phyloP scores from a whole-genome alignment of 2,329 filamentous ascomycete species.

The Epicoccum sorghinum region DNA sequence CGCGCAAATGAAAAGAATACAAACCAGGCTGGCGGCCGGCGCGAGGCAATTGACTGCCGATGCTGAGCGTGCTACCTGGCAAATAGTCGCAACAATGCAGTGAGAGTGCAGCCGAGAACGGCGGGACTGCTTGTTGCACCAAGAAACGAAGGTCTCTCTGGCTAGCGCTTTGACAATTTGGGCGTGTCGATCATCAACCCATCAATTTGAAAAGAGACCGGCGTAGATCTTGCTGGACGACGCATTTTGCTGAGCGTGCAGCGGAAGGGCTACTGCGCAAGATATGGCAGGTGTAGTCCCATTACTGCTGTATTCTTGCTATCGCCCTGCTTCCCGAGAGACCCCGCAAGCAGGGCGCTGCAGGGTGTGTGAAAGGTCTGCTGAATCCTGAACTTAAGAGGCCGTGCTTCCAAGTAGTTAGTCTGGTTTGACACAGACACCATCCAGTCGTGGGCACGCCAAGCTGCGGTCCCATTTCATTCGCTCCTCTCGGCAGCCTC shows the following conservation, averaged over 20 bases:
- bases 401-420: neutral
- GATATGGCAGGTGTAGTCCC: neutral
- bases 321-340: neutral
- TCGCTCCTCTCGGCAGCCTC: slow-evolving; percentile 16
- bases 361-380: too few species aligned
- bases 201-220: too few species aligned
- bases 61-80: slow-evolving; percentile 5
- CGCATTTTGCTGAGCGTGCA: neutral
- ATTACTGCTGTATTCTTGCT: too few species aligned
- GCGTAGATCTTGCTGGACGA: too few species aligned
- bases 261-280: neutral
- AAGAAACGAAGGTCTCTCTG: slow-evolving; percentile 6
- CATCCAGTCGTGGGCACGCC: neutral
- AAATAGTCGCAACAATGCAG: neutral
- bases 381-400: neutral
- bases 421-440: slow-evolving; percentile 6
- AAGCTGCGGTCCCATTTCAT: slow-evolving; percentile 7
- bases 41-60: slow-evolving; percentile 9
- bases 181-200: slow-evolving; percentile 18
- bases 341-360: neutral
- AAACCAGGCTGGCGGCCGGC: slow-evolving; percentile 26
- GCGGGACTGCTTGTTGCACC: slow-evolving; percentile 13
- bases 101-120: slow-evolving; percentile 1
- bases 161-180: slow-evolving; percentile 12
- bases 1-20: slow-evolving; percentile 42